Evolutionary conservation across 129 eudicot species (phyloP).

Genomic region (Sambucus nigra): DNA sequence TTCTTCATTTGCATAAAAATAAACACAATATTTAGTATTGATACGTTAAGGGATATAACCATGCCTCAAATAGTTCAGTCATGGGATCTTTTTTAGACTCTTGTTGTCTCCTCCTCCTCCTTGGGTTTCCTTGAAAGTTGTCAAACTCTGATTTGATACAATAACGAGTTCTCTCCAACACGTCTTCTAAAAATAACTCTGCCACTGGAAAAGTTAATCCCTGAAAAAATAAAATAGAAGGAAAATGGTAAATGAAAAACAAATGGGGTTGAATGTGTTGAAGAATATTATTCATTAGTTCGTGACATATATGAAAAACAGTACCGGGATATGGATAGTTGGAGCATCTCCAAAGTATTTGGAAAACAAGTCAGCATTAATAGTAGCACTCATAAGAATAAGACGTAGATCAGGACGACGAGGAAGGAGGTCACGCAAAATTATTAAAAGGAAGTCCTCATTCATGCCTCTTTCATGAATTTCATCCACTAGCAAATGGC

Average conservation of each 20-base stretch:
- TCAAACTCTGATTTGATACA: constrained; percentile 49
- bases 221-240: constrained; percentile 27
- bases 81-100: constrained; percentile 71
- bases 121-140: constrained; percentile 44
- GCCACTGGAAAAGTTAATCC: constrained; percentile 82
- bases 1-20: no score
- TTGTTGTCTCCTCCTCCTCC: constrained; percentile 51
- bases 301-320: background rate
- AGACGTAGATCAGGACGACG: constrained; percentile 80
- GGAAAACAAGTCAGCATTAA: constrained; percentile 90
- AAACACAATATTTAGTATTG: background rate
- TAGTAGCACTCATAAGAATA: constrained; percentile 93
- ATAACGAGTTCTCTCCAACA: constrained; percentile 69
- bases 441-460: constrained; percentile 82
- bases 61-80: constrained; percentile 76
- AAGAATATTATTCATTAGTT: background rate
- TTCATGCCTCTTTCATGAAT: constrained; percentile 98
- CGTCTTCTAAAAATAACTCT: constrained; percentile 81
- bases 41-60: constrained; percentile 1
- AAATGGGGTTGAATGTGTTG: background rate
- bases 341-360: constrained; percentile 76
- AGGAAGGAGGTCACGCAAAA: constrained; percentile 80
- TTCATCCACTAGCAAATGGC: constrained; percentile 85
- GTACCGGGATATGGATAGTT: constrained; percentile 78
- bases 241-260: background rate